Evolutionary conservation across 2,329 filamentous ascomycete species (phyloP), one percentile per base, ranked within the genome.

Genomic region (Stenocarpella maydis): DNA sequence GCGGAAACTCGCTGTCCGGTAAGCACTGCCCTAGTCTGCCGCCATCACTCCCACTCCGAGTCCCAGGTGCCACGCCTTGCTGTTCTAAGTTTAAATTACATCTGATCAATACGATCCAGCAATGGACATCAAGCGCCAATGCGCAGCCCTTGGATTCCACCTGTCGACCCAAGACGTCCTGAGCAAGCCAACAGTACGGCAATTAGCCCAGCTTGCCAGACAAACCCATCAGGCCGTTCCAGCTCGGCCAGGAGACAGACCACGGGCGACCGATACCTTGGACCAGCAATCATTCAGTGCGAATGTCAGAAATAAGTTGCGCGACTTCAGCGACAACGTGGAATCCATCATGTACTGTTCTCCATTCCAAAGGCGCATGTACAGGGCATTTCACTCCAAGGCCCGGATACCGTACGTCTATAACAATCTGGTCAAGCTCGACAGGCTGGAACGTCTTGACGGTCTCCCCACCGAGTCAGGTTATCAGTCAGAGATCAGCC

Each of bases 1-100:
- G 87, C 1, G 88, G 88, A 31, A 87, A 89, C 76, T 89, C 87
- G 0, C 86, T 90, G 26, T 77, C 82, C 1, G 43, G 43, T 47
- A 47, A 47, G 43, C 43, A 47, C n/a, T 21, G 43, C n/a, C 6
- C 2, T 21, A 10, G 8, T 19, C 21, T 47, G 43, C 4, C 43
- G 6, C 19, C n/a, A 47, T 47, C n/a, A n/a, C n/a, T 47, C 6
- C 43, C n/a, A 7, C 21, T 7, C 43, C n/a, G n/a, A n/a, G n/a
- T n/a, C n/a, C 6, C 19, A n/a, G 43, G 19, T 21, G 2, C 43
- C 12, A 3, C n/a, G 6, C 17, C n/a, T 4, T 47, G n/a, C n/a
- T n/a, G n/a, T n/a, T n/a, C n/a, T n/a, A 21, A 9, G 1, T 21
- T 21, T 21, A 9, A 21, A 21, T 9, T 4, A 21, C 6, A n/a